These are phyloP conservation scores for Helminthosporium solani DNA, from an alignment of 2,329 filamentous ascomycete genomes.

Conservation along the genomic window DNA sequence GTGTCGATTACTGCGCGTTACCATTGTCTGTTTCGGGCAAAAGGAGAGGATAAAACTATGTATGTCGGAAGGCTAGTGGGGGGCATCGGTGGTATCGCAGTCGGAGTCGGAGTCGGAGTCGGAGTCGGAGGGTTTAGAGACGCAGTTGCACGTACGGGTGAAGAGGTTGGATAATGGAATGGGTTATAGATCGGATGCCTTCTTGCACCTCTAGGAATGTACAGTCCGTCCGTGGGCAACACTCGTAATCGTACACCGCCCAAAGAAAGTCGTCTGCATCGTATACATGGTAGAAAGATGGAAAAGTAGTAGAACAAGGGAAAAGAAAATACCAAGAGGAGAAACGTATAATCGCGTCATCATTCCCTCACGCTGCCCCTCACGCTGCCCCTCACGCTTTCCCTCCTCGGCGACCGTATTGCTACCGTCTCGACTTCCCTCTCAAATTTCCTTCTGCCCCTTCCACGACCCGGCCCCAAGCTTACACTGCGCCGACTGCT, in stretches of 20 bases:
- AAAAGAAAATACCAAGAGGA: not conserved
- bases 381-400: not conserved
- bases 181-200: not conserved
- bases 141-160: too few species aligned
- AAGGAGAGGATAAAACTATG: not conserved
- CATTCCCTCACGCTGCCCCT: not conserved
- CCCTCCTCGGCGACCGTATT: slow-evolving; percentile 15
- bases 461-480: slow-evolving; percentile 21
- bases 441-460: slow-evolving; percentile 20
- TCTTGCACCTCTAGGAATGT: too few species aligned
- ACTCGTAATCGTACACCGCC: not conserved
- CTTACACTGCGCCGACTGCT: slow-evolving; percentile 31
- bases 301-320: not conserved
- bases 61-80: not conserved
- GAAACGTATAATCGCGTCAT: not conserved
- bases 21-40: slow-evolving; percentile 21
- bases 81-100: not conserved
- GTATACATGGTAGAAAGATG: not conserved
- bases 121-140: too few species aligned
- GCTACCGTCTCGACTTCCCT: slow-evolving; percentile 30
- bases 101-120: too few species aligned
- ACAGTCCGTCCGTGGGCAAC: too few species aligned
- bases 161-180: too few species aligned
- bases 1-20: slow-evolving; percentile 22
- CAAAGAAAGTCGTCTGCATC: not conserved